Evolutionary conservation across 202 grass and related monocot genomes (phyloP), one percentile per base, ranked within the genome.

Genomic region (Elaeis oleifera): DNA sequence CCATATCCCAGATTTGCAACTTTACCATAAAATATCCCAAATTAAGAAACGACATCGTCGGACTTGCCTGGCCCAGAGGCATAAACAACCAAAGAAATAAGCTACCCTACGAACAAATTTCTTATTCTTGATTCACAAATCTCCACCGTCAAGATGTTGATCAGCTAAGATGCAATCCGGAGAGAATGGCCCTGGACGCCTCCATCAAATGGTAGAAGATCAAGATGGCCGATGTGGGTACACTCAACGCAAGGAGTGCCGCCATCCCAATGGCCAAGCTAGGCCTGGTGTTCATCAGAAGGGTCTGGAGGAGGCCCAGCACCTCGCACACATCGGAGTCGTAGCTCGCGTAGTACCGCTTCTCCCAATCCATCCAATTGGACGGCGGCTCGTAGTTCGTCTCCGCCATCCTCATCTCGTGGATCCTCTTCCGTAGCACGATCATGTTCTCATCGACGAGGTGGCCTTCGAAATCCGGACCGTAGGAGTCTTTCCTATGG

Each of bases 371-470:
- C 65, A 67, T 67, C 74, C 83, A 81, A 23, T 63, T 39, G 4
- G 6, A 19, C 66, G 71, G 74, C 8, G 71, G 21, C 7, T 29
- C 50, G 1, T 56, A 20, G 15, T 65, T 5, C 65, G 53, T 19
- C 62, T 25, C 18, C 59, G 28, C 52, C 1, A 67, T n/a, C 71
- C 53, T 25, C 15, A 29, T 71, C 71, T 87, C 67, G 58, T 72
- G 84, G 32, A 87, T 82, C 53, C 79, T 75, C 26, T 68, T 48
- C n/a, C 71, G 79, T 60, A 87, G 84, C 63, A 79, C 64, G 58
- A 16, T 68, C 84, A 87, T 87, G 71, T 68, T 72, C 67, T 72
- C 71, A 71, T 87, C 84, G 27, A 87, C 84, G 53, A 82, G 58
- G 56, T 66, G 26, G 6, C 74, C 71, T 15, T 58, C 8, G 8